Evolutionary conservation across 495 filamentous ascomycete genomes (phyloP).

Genomic region (Aspergillus haitiensis): DNA sequence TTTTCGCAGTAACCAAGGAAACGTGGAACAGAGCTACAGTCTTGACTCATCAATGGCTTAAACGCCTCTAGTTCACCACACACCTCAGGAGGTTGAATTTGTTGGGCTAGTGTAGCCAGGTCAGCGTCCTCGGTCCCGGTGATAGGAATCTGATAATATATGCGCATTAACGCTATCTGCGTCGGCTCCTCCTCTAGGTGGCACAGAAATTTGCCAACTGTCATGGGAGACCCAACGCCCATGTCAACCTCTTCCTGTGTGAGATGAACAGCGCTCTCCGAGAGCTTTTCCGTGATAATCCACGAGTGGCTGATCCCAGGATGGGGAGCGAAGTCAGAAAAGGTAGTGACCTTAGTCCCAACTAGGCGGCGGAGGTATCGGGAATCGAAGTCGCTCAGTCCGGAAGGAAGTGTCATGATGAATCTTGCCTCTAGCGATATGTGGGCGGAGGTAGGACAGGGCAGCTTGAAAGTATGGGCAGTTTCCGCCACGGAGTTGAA

Average conservation of each 20-base stretch:
- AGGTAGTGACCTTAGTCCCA: constrained; percentile 22
- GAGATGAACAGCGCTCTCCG: too few relatives aligned
- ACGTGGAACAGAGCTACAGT: constrained; percentile 8
- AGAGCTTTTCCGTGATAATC: too few relatives aligned
- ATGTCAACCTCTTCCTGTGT: too few relatives aligned
- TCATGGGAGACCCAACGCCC: too few relatives aligned
- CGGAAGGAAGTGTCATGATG: constrained; percentile 20
- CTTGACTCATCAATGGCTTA: constrained; percentile 1
- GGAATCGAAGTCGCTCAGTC: constrained; percentile 16
- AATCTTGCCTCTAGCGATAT: constrained; percentile 20
- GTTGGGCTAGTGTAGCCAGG: constrained; percentile 9
- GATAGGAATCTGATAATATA: too few relatives aligned
- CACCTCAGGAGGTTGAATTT: constrained; percentile 6
- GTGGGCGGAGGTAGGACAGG: constrained; percentile 7
- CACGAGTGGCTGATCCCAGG: too few relatives aligned
- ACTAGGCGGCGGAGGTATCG: constrained; percentile 19
- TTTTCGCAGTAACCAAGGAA: constrained; percentile 8
- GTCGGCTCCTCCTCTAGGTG: too few relatives aligned
- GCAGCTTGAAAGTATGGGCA: constrained; percentile 10
- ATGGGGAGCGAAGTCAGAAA: too few relatives aligned
- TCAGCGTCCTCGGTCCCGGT: too few relatives aligned
- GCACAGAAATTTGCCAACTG: too few relatives aligned
- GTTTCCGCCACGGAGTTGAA: not conserved
- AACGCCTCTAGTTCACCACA: constrained; percentile 8
- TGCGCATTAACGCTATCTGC: too few relatives aligned